These are phyloP conservation scores for Lasiosphaeris hirsuta DNA, from an alignment of 495 filamentous ascomycete genomes.

Conservation along the genomic window DNA sequence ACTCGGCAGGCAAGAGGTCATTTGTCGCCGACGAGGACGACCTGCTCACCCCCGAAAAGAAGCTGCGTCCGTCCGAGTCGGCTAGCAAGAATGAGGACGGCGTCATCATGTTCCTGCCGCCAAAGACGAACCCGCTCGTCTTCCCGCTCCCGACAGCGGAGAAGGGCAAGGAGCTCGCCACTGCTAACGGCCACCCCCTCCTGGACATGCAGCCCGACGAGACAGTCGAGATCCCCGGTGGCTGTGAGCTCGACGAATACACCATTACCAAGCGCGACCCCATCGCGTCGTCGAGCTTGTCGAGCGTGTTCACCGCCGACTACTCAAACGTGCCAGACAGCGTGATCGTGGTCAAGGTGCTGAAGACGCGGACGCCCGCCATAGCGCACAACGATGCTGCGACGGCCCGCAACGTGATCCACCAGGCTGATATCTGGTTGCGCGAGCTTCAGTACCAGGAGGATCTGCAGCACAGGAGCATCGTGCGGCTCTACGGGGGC, in stretches of 20 bases:
- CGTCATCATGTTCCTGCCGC: constrained; percentile 46
- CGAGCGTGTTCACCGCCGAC: constrained; percentile 49
- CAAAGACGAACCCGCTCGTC: constrained; percentile 39
- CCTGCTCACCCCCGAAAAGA: constrained; percentile 32
- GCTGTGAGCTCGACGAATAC: constrained; percentile 43
- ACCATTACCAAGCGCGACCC: constrained; percentile 43
- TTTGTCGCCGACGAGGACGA: constrained; percentile 38
- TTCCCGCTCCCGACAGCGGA: constrained; percentile 39
- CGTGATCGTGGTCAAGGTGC: constrained; percentile 48
- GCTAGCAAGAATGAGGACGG: constrained; percentile 34
- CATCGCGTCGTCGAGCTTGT: constrained; percentile 43
- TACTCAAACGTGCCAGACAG: constrained; percentile 42
- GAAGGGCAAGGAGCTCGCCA: constrained; percentile 42
- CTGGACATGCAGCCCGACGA: constrained; percentile 42
- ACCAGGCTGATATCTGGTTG: constrained; percentile 49
- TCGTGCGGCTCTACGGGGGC: constrained; percentile 46
- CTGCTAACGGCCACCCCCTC: constrained; percentile 42
- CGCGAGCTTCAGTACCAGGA: constrained; percentile 47
- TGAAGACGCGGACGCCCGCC: constrained; percentile 41
- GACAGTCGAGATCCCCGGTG: constrained; percentile 38
- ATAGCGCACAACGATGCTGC: constrained; percentile 32
- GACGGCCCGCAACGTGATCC: constrained; percentile 45
- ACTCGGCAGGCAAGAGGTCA: constrained; percentile 41
- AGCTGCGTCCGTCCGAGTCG: constrained; percentile 28
- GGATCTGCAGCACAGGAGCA: constrained; percentile 44